Evolutionary conservation across 768 basidiomycete species (phyloP), one percentile per base, ranked within the genome.

Genomic region (Suillus occidentalis): DNA sequence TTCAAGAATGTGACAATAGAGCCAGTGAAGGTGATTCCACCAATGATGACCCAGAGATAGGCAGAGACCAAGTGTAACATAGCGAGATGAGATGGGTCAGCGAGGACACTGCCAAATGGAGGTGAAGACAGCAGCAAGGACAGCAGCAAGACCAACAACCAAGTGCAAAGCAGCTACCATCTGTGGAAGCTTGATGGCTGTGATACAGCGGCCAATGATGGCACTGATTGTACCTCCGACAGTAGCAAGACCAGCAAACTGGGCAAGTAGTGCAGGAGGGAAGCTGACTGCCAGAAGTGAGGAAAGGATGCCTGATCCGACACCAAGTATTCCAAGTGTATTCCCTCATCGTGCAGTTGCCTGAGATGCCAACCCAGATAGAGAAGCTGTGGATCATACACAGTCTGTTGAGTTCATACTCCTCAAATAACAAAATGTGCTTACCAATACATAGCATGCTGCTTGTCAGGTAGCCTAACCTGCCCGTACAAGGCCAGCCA

Each of bases 1-100:
- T 95, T 95, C 55, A 95, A 77, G 83, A 94, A 95, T 5, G 94
- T 94, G 18, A 95, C 90, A 50, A 95, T 87, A 1, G 93, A 94
- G 34, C 93, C 93, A 4, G 94, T 95, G 72, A 95, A 95, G 0
- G 94, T 95, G 61, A 95, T 82, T 64, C 94, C 94, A 77, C 90
- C 92, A 72, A 95, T 93, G 61, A 93, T 85, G 37, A 93, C 88
- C 16, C 93, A 90, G 31, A 95, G 83, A 72, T 95, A 95, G 4
- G 94, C 93, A 1, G 92, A 91, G 39, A 92, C 86, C 59, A 91
- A 82, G 74, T 95, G 94, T 49, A 95, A 79, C 10, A 81, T 88
- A 5, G 89, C 83, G 28, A 89, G 78, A 73, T 95, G 92, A 5
- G 83, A 79, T 25, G 84, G 78, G 67, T 92, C 89, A 10, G 86